Evolutionary conservation across 768 basidiomycete genomes (phyloP), one percentile per base, ranked within the genome.

Genomic region (Rhodotorula kratochvilovae): DNA sequence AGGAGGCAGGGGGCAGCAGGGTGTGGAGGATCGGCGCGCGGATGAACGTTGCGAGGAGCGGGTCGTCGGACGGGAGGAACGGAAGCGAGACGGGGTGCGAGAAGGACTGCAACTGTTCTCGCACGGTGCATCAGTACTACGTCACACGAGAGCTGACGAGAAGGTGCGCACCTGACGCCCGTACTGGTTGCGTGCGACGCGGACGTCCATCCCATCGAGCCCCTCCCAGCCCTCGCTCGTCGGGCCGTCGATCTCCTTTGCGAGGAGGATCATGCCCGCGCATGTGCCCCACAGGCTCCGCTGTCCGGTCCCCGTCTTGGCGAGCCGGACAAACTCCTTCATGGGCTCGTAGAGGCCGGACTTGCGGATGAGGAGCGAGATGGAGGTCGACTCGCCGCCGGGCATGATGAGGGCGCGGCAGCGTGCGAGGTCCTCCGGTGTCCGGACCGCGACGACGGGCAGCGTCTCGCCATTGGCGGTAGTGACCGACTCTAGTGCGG

Each of bases 371-470:
- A 89, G 84, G 60, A 90, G 84, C 2, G 88, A 90, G 70, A 98
- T 97, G 5, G 93, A 91, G 11, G 95, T 97, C 10, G 90, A 92
- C 82, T 98, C 95, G 82, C 95, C 95, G 13, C 94, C 95, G 19
- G 95, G 95, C 72, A 98, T 91, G 71, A 98, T 87, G 60, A 98
- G 83, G 2, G 89, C 94, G 75, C 90, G 86, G 79, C 92, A 95
- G 63, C 78, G 80, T 61, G 81, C 81, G 42, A 97, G 85, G 68
- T 96, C 92, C n/a, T 86, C 85, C 5, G 84, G 81, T 5, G 87
- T 90, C 57, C 89, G 88, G 23, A 97, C 90, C 3, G 33, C 45
- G 17, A 66, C n/a, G 57, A 50, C 46, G 31, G 33, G 42, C 1
- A 65, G 33, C 3, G 11, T 42, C 0, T 54, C n/a, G 23, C 46